Conservation (phyloP, 176 grass and related monocot genomes). For the Hyparrhenia diplandra region DNA sequence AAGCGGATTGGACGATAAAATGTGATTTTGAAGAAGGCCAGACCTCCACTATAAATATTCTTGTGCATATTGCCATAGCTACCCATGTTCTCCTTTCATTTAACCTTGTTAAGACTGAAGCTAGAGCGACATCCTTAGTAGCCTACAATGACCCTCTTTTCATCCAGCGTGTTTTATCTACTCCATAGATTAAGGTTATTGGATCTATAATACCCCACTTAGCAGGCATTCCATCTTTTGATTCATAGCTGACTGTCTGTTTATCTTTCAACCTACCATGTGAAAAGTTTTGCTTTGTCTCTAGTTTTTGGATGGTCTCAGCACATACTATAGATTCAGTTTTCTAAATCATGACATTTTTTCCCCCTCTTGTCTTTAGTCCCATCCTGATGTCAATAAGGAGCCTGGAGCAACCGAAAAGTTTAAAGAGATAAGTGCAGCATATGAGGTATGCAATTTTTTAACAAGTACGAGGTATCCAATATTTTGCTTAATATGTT, state of each 20-base stretch:
- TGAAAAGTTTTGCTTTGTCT: not conserved
- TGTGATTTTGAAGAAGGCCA: not conserved
- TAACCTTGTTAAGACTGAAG: not conserved
- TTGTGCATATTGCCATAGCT: not conserved
- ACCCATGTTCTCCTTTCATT: not conserved
- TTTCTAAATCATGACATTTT: not conserved
- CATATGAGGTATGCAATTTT: constrained; percentile 72
- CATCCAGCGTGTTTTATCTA: constrained; percentile 5
- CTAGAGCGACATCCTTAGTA: constrained; percentile 1
- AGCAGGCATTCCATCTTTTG: not conserved
- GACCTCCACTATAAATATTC: not conserved
- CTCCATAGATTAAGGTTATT: not conserved
- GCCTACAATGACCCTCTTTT: not conserved
- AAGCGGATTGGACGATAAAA: not conserved
- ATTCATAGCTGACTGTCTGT: not conserved
- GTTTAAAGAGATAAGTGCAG: constrained; percentile 96
- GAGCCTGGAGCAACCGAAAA: constrained; percentile 94
- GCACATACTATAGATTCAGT: not conserved
- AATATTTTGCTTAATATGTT: constrained; percentile 3
- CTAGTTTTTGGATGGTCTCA: constrained; percentile 9
- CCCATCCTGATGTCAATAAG: constrained; percentile 98
- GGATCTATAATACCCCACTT: not conserved
- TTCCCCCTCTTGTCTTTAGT: constrained; percentile 39
- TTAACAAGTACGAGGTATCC: constrained; percentile 55
- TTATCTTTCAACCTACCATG: constrained; percentile 14